Evolutionary conservation across 2,329 filamentous ascomycete genomes (phyloP).

Genomic region (Cercospora zeina): DNA sequence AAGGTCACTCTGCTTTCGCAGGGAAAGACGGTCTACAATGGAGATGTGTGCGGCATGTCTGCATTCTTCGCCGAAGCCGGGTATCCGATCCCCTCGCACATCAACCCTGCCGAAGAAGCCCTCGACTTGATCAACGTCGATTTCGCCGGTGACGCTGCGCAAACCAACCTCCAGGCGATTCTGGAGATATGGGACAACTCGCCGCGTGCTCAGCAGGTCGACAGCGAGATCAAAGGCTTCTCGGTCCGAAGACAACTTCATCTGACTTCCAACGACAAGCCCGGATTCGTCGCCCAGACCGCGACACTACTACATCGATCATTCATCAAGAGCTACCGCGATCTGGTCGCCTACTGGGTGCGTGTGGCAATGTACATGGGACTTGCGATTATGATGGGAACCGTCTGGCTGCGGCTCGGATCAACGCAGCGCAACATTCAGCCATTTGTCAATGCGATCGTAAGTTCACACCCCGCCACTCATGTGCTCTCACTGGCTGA

Average conservation of each 20-base stretch:
- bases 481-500: conserved; percentile 7
- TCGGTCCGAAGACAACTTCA: conserved; percentile 16
- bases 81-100: conserved; percentile 62
- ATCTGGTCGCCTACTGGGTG: conserved; percentile 78
- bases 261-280: conserved; percentile 10
- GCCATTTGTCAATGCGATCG: conserved; percentile 74
- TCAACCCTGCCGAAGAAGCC: conserved; percentile 74
- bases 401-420: conserved; percentile 74
- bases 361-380: conserved; percentile 76
- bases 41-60: conserved; percentile 55
- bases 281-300: conserved; percentile 22
- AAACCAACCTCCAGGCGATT: conserved; percentile 51
- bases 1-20: conserved; percentile 69
- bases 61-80: conserved; percentile 63
- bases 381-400: conserved; percentile 80
- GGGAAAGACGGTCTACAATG: conserved; percentile 71
- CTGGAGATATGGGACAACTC: conserved; percentile 57
- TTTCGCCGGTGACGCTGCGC: conserved; percentile 53
- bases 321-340: conserved; percentile 77
- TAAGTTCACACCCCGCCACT: conserved; percentile 20
- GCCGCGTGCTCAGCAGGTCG: conserved; percentile 15
- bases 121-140: conserved; percentile 75
- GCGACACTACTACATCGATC: conserved; percentile 70
- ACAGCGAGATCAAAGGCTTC: conserved; percentile 22
- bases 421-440: conserved; percentile 70